Percentiles rank a stretch among this genome's conserved stretches.
Conservation (phyloP, 2,329 filamentous ascomycete species). For the Phialophora tarda region DNA sequence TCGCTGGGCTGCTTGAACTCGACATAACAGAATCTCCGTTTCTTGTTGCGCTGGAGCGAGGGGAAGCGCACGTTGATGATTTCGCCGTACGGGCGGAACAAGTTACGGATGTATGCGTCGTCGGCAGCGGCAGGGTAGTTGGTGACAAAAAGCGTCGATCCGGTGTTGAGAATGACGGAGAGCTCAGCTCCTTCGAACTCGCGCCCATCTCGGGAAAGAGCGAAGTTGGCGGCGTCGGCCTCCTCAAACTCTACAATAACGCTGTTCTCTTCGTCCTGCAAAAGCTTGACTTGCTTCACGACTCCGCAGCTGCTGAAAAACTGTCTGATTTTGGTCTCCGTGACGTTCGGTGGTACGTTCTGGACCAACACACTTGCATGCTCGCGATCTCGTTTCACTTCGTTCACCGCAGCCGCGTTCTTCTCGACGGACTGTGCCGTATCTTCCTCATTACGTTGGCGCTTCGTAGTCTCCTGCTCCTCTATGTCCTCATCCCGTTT, state of each 20-base stretch:
- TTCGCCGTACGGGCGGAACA: conserved; percentile 72
- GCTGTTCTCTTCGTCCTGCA: conserved; percentile 67
- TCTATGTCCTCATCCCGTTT: conserved; percentile 70
- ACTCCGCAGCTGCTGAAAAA: conserved; percentile 92
- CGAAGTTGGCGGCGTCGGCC: conserved; percentile 78
- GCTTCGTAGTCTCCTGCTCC: conserved; percentile 67
- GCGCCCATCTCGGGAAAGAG: conserved; percentile 80
- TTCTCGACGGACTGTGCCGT: conserved; percentile 44
- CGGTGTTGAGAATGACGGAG: conserved; percentile 73
- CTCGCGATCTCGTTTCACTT: conserved; percentile 81
- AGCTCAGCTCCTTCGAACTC: conserved; percentile 75
- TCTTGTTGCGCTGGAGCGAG: conserved; percentile 84
- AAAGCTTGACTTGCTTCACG: conserved; percentile 76
- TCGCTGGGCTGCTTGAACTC: conserved; percentile 76
- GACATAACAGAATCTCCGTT: conserved; percentile 92
- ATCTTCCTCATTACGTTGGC: conserved; percentile 60
- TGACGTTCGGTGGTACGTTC: conserved; percentile 72
- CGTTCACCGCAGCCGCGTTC: conserved; percentile 44
- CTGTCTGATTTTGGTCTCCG: conserved; percentile 76
- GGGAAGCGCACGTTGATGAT: conserved; percentile 87
- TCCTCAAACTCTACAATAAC: conserved; percentile 86
- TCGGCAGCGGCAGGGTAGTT: conserved; percentile 74
- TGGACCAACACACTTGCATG: conserved; percentile 83
- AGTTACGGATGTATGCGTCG: conserved; percentile 59
- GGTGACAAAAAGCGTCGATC: conserved; percentile 83